These are phyloP conservation scores for Suillus americanus DNA, from an alignment of 768 basidiomycete species.

Conservation along the genomic window DNA sequence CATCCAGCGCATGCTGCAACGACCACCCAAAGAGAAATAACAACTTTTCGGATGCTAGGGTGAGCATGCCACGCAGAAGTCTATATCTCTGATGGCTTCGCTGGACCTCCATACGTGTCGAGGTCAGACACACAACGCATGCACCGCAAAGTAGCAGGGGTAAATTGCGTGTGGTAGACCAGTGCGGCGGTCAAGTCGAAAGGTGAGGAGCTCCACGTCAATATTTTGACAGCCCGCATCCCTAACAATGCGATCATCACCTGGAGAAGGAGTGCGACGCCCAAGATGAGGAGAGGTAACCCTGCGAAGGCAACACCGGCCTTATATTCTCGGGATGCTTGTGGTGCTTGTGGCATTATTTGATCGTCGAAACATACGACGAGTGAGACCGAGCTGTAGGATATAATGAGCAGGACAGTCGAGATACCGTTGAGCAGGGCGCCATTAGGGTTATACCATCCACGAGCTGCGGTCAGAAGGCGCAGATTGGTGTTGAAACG, in stretches of 20 bases:
- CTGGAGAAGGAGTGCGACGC: constrained; percentile 23
- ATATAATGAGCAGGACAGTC: neutral
- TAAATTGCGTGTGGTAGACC: constrained; percentile 25
- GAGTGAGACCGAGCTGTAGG: neutral
- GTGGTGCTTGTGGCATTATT: too few relatives aligned
- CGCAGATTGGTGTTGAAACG: constrained; percentile 22
- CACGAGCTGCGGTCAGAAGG: constrained; percentile 18
- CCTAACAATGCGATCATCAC: constrained; percentile 23
- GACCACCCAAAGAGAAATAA: constrained; percentile 24
- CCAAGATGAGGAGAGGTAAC: constrained; percentile 28
- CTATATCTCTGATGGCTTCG: constrained; percentile 16
- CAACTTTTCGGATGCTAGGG: constrained; percentile 21
- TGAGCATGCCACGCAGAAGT: constrained; percentile 31
- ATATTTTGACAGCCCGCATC: constrained; percentile 19
- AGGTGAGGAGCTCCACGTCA: constrained; percentile 34
- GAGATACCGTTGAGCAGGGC: neutral
- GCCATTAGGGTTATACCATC: neutral
- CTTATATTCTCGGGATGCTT: too few relatives aligned
- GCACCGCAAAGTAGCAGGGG: constrained; percentile 20
- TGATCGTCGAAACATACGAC: neutral
- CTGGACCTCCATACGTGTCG: constrained; percentile 10
- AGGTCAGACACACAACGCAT: constrained; percentile 23
- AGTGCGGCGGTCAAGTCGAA: constrained; percentile 31
- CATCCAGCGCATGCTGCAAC: constrained; percentile 20
- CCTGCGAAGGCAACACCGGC: constrained; percentile 1